A percentile compares a stretch with the other conserved stretches of the same genome.
These are phyloP conservation scores for Eutrema japonicum DNA, from an alignment of 345 rosid genomes.

Conservation along the genomic window DNA sequence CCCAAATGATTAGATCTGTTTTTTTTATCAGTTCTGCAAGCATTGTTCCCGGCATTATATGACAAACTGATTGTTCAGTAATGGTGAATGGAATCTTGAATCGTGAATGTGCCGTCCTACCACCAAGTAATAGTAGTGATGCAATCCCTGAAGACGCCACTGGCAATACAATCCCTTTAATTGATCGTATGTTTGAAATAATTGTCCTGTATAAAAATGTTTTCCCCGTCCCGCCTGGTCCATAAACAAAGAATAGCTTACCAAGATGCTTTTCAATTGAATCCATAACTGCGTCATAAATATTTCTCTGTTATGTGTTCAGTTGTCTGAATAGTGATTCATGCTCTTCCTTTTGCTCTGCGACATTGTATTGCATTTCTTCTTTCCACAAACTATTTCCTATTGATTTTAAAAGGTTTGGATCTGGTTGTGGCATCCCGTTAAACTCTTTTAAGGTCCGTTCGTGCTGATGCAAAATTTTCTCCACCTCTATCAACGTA, in stretches of 20 bases:
- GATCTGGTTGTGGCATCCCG: too few relatives aligned
- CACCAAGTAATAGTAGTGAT: background rate
- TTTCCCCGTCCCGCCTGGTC: background rate
- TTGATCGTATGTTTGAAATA: background rate
- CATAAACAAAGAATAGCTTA: background rate
- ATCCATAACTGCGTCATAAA: background rate
- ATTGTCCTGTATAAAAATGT: background rate
- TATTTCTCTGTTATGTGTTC: background rate
- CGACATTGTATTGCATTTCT: too few relatives aligned
- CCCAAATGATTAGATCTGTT: background rate
- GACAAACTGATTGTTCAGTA: background rate
- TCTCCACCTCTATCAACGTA: background rate
- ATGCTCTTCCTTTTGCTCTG: background rate
- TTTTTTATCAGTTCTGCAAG: background rate
- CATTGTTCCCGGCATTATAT: background rate
- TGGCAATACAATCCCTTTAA: background rate
- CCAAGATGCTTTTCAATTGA: background rate
- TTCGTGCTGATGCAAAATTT: too few relatives aligned
- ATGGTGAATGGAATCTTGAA: background rate
- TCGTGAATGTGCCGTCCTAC: background rate
- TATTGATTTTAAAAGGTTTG: too few relatives aligned
- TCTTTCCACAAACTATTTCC: too few relatives aligned
- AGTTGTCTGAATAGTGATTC: background rate
- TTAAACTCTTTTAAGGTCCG: too few relatives aligned
- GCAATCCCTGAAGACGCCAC: background rate